phyloP scores from a whole-genome alignment of 768 basidiomycete genomes.

The Boletales sp. region DNA sequence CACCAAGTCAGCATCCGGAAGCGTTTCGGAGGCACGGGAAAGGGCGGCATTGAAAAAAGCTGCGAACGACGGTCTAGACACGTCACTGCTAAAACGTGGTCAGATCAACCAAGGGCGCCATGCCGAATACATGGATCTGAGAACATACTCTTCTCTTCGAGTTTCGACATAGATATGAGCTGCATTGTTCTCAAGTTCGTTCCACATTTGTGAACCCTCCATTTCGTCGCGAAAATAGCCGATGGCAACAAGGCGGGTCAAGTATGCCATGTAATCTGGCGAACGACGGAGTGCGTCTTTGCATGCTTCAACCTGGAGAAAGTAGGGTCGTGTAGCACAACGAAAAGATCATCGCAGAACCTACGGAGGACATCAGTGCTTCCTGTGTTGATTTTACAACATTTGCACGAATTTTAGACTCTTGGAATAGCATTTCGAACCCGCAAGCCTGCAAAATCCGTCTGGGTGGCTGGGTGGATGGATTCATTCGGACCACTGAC shows the following conservation, averaged over 20 bases:
- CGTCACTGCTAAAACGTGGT: conserved; percentile 37
- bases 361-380: conserved; percentile 45
- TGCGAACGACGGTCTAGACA: conserved; percentile 73
- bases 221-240: conserved; percentile 80
- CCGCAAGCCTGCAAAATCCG: conserved; percentile 69
- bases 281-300: conserved; percentile 68
- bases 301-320: conserved; percentile 52
- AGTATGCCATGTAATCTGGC: conserved; percentile 66
- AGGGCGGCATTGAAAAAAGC: conserved; percentile 65
- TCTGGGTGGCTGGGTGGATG: neutral
- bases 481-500: conserved; percentile 37
- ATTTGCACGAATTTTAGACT: conserved; percentile 60
- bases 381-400: conserved; percentile 34
- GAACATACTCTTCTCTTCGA: conserved; percentile 63
- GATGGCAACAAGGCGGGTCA: conserved; percentile 56
- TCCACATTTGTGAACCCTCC: conserved; percentile 78
- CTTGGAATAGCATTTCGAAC: conserved; percentile 95
- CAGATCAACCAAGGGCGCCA: conserved; percentile 2
- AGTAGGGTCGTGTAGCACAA: neutral
- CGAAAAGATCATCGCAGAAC: conserved; percentile 12
- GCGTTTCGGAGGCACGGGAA: conserved; percentile 33
- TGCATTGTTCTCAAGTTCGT: conserved; percentile 67
- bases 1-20: conserved; percentile 9
- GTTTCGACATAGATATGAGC: conserved; percentile 59
- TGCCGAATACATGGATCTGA: neutral